These are phyloP conservation scores for Canavalia gladiata DNA, from an alignment of 306 rosid genomes.

Conservation along the genomic window DNA sequence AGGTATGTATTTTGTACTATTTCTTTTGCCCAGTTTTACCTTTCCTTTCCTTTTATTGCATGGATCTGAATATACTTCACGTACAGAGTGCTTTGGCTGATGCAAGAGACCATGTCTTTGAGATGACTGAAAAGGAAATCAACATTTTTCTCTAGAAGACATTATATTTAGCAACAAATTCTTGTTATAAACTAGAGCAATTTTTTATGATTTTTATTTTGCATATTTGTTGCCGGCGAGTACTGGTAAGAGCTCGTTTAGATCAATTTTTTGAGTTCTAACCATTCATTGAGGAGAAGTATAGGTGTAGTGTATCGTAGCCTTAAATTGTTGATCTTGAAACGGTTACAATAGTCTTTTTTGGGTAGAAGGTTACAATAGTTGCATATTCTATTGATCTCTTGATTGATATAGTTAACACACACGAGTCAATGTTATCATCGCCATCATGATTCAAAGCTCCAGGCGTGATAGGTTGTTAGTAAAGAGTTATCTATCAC, in stretches of 20 bases:
- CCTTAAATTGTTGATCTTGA: constrained; percentile 1
- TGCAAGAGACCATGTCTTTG: constrained; percentile 95
- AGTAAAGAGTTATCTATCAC: background rate
- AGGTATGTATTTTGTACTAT: constrained; percentile 57
- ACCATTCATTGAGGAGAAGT: constrained; percentile 47
- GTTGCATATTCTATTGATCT: constrained; percentile 33
- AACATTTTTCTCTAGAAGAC: constrained; percentile 69
- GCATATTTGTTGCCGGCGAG: constrained; percentile 48
- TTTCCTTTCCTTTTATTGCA: constrained; percentile 3
- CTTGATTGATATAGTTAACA: constrained; percentile 25
- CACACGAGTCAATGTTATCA: constrained; percentile 21
- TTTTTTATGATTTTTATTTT: constrained; percentile 32
- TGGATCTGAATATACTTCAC: constrained; percentile 40
- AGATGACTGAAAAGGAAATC: constrained; percentile 96
- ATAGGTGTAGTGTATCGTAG: constrained; percentile 56
- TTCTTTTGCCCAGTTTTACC: constrained; percentile 12
- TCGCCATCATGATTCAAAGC: too few relatives aligned
- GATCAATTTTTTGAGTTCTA: constrained; percentile 60
- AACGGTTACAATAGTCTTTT: too few relatives aligned
- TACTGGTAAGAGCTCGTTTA: constrained; percentile 49
- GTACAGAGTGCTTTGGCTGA: constrained; percentile 92
- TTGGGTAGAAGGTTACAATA: too few relatives aligned
- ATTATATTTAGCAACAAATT: constrained; percentile 19
- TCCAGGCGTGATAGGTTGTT: background rate
- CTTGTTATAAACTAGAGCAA: constrained; percentile 32